phyloP scores from a whole-genome alignment of 306 rosid genomes.

The Vigna trinervia region DNA sequence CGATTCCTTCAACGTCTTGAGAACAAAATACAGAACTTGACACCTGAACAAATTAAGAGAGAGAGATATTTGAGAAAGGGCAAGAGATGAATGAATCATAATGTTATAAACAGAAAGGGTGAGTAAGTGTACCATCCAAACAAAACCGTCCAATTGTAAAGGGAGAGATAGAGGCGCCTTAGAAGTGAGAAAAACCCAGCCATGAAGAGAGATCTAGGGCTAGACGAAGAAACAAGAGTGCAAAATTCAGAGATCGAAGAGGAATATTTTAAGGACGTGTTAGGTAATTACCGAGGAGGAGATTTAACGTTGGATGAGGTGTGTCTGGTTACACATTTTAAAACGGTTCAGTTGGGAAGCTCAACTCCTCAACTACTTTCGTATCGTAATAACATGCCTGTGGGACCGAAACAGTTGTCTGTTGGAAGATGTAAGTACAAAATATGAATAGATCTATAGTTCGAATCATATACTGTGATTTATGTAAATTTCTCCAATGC shows the following conservation, averaged over 20 bases:
- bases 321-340: not conserved
- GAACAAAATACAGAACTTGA: constrained; percentile 65
- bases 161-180: constrained; percentile 68
- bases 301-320: not conserved
- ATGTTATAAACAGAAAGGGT: not conserved
- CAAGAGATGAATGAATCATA: not conserved
- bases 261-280: constrained; percentile 5
- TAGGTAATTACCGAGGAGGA: not conserved
- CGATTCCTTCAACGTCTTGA: constrained; percentile 66
- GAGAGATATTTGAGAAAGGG: not conserved
- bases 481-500: too few relatives aligned
- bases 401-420: not conserved
- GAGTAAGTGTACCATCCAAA: constrained; percentile 69
- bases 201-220: constrained; percentile 50
- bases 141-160: constrained; percentile 81
- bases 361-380: constrained; percentile 47
- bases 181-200: constrained; percentile 55
- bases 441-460: too few relatives aligned
- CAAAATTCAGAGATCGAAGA: not conserved
- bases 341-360: constrained; percentile 45
- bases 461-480: too few relatives aligned
- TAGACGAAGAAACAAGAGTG: constrained; percentile 18
- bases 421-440: too few relatives aligned
- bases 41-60: constrained; percentile 52
- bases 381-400: not conserved